These are phyloP conservation scores for Phyllosticta ampelicida DNA, from an alignment of 2,329 filamentous ascomycete genomes.

Conservation along the genomic window DNA sequence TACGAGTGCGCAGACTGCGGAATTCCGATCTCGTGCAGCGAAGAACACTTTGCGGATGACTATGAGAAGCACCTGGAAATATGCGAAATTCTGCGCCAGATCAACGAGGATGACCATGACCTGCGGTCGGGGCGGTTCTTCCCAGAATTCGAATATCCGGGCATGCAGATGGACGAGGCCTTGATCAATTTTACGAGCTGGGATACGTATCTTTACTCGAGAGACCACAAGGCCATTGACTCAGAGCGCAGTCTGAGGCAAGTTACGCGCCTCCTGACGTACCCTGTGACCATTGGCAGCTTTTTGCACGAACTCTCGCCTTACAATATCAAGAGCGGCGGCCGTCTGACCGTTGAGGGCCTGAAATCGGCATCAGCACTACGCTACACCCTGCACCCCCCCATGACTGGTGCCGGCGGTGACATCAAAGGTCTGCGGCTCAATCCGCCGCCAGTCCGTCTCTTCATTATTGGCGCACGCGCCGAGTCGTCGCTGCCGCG, in stretches of 20 bases:
- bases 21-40: constrained; percentile 83
- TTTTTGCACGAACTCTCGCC: constrained; percentile 90
- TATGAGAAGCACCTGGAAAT: constrained; percentile 89
- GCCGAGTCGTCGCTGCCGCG: constrained; percentile 95
- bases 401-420: constrained; percentile 61
- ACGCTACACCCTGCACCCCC: constrained; percentile 87
- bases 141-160: constrained; percentile 86
- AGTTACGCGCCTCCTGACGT: constrained; percentile 84
- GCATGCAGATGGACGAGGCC: constrained; percentile 80
- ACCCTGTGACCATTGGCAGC: constrained; percentile 84
- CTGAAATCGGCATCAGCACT: constrained; percentile 92
- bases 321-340: constrained; percentile 66
- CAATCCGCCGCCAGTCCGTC: constrained; percentile 74
- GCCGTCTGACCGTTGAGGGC: constrained; percentile 74
- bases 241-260: constrained; percentile 85
- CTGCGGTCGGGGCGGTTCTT: constrained; percentile 83
- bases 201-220: constrained; percentile 92
- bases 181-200: constrained; percentile 96
- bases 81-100: constrained; percentile 80
- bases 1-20: constrained; percentile 97
- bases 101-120: constrained; percentile 98
- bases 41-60: constrained; percentile 92
- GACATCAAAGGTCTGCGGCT: constrained; percentile 70
- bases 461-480: constrained; percentile 89
- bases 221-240: constrained; percentile 85